phyloP scores from a whole-genome alignment of 441 rosid species.

The Aquilaria agallochum region DNA sequence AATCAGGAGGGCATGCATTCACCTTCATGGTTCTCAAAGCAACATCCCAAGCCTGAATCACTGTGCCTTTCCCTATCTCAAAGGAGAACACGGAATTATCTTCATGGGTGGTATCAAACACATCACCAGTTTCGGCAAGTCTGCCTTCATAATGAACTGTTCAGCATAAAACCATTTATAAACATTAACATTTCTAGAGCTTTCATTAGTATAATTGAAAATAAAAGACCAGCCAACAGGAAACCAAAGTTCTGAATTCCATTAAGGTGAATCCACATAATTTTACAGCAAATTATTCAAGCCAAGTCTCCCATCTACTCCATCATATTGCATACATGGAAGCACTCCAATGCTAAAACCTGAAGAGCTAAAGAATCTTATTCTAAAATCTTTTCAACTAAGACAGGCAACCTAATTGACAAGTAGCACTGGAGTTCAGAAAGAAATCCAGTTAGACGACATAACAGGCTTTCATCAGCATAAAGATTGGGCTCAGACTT shows the following conservation, averaged over 20 bases:
- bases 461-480: too few species aligned
- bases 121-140: constrained; percentile 79
- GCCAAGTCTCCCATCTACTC: too few species aligned
- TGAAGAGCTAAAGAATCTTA: too few species aligned
- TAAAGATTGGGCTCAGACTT: too few species aligned
- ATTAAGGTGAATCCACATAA: too few species aligned
- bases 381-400: too few species aligned
- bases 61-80: constrained; percentile 83
- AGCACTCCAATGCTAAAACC: too few species aligned
- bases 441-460: too few species aligned
- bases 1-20: background rate
- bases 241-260: background rate
- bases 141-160: constrained; percentile 90
- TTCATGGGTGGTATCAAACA: constrained; percentile 81
- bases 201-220: background rate
- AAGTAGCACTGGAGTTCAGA: too few species aligned
- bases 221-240: background rate
- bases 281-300: too few species aligned
- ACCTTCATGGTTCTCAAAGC: constrained; percentile 92
- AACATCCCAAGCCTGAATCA: constrained; percentile 87
- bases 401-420: too few species aligned
- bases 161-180: constrained; percentile 13
- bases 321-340: too few species aligned
- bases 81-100: constrained; percentile 88
- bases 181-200: background rate